phyloP scores from a whole-genome alignment of 164 flowering plant genomes.

The Annona squamosa region DNA sequence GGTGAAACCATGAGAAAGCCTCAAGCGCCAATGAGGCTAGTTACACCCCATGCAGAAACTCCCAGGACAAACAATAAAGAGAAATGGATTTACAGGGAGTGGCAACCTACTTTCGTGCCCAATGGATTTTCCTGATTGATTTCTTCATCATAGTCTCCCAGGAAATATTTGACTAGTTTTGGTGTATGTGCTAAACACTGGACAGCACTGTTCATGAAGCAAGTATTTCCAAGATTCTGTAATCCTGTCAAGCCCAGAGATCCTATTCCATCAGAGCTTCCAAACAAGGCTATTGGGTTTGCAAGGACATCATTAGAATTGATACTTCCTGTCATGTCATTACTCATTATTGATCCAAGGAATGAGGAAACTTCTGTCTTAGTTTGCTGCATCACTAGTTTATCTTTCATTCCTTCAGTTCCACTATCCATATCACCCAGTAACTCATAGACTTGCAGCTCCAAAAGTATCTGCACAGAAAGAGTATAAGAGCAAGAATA shows the following conservation, averaged over 20 bases:
- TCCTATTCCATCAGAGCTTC: slow-evolving; percentile 36
- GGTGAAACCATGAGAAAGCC: background rate
- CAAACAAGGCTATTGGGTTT: slow-evolving; percentile 20
- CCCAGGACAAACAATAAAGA: background rate
- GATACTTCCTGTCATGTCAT: slow-evolving; percentile 41
- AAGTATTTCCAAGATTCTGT: slow-evolving; percentile 92
- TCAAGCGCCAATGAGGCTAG: background rate
- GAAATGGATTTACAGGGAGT: background rate
- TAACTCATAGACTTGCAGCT: slow-evolving; percentile 86
- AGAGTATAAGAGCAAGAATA: slow-evolving; percentile 12
- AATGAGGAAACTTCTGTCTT: slow-evolving; percentile 23
- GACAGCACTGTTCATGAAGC: slow-evolving; percentile 90
- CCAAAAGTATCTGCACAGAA: slow-evolving; percentile 56
- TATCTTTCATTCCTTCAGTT: slow-evolving; percentile 37
- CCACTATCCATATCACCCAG: slow-evolving; percentile 59
- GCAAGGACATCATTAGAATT: slow-evolving; percentile 20
- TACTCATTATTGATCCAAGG: slow-evolving; percentile 35
- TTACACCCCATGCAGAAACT: background rate
- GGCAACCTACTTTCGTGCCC: slow-evolving; percentile 69
- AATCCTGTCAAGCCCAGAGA: slow-evolving; percentile 85
- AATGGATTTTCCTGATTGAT: slow-evolving; percentile 73
- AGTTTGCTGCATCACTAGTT: slow-evolving; percentile 25
- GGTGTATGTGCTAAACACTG: slow-evolving; percentile 96
- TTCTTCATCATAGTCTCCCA: slow-evolving; percentile 73
- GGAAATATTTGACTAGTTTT: slow-evolving; percentile 81